Conservation (phyloP, 352 stramenopile genomes). For the Globisporangium nunn region DNA sequence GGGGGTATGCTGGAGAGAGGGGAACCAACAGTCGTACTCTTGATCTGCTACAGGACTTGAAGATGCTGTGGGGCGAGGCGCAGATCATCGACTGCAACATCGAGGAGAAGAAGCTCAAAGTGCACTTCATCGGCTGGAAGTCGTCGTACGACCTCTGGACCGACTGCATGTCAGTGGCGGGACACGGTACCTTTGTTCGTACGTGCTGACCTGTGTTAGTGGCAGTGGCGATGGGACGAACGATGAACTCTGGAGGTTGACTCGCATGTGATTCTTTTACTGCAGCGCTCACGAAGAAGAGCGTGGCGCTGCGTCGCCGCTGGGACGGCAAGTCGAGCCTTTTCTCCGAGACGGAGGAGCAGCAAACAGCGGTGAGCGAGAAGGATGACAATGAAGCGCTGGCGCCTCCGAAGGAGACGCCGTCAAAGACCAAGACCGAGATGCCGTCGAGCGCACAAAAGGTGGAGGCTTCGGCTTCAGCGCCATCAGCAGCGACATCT, state of each 20-base stretch:
- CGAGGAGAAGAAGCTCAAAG: constrained; percentile 50
- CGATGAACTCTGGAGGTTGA: too few species aligned
- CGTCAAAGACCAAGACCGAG: neutral
- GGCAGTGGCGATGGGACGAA: too few species aligned
- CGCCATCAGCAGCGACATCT: neutral
- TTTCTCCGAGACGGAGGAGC: constrained; percentile 8
- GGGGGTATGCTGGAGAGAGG: neutral
- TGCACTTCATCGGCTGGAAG: constrained; percentile 67
- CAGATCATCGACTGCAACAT: constrained; percentile 63
- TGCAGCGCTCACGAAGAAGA: constrained; percentile 15
- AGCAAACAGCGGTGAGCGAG: neutral
- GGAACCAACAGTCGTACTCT: too few species aligned
- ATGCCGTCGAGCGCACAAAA: neutral
- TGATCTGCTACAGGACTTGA: constrained; percentile 35
- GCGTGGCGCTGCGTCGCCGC: constrained; percentile 3
- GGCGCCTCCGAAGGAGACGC: constrained; percentile 2
- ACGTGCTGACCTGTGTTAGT: constrained; percentile 11
- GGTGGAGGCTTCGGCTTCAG: neutral
- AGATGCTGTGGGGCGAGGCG: constrained; percentile 64
- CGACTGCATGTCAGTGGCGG: constrained; percentile 53
- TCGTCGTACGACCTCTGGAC: constrained; percentile 71
- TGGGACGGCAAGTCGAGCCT: constrained; percentile 14
- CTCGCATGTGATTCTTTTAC: neutral
- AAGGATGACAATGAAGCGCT: neutral
- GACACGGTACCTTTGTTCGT: constrained; percentile 48